These are phyloP conservation scores for Mortierella sp. DNA, from an alignment of 371 early-diverging fungal genomes.

Conservation along the genomic window DNA sequence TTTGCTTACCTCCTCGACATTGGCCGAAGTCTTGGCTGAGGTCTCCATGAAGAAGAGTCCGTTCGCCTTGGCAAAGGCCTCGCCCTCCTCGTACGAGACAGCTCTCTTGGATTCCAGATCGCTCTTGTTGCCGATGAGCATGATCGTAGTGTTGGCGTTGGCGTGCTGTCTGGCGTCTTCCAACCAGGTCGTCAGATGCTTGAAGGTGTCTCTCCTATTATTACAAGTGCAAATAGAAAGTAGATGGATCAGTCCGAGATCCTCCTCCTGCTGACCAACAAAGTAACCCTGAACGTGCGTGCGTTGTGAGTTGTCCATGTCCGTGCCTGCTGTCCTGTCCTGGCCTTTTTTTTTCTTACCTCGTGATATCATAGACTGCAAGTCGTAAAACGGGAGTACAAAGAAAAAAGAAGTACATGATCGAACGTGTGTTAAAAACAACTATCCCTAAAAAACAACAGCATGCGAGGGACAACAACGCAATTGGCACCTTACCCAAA, in stretches of 20 bases:
- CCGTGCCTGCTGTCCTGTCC: neutral
- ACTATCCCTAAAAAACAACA: constrained; percentile 24
- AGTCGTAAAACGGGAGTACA: constrained; percentile 11
- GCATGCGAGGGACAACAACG: neutral
- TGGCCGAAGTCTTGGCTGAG: constrained; percentile 93
- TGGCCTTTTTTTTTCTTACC: constrained; percentile 59
- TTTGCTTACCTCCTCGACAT: constrained; percentile 80
- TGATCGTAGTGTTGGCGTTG: constrained; percentile 91
- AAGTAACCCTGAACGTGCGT: constrained; percentile 5
- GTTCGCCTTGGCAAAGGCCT: constrained; percentile 87
- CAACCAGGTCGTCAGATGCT: constrained; percentile 93
- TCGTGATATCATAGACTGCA: constrained; percentile 85
- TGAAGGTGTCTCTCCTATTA: constrained; percentile 89
- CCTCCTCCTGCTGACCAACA: constrained; percentile 8
- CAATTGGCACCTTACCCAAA: constrained; percentile 60
- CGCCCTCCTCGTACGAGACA: constrained; percentile 91
- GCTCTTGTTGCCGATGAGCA: constrained; percentile 95
- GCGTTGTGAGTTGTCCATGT: neutral
- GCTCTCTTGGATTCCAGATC: constrained; percentile 88
- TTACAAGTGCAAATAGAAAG: neutral
- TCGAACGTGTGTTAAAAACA: constrained; percentile 18
- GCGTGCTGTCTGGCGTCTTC: constrained; percentile 91
- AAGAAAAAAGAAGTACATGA: constrained; percentile 13
- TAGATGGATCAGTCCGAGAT: neutral
- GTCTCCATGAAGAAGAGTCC: constrained; percentile 94